phyloP scores from a whole-genome alignment of 1,284 basidiomycete genomes.

The Ustilago curta region DNA sequence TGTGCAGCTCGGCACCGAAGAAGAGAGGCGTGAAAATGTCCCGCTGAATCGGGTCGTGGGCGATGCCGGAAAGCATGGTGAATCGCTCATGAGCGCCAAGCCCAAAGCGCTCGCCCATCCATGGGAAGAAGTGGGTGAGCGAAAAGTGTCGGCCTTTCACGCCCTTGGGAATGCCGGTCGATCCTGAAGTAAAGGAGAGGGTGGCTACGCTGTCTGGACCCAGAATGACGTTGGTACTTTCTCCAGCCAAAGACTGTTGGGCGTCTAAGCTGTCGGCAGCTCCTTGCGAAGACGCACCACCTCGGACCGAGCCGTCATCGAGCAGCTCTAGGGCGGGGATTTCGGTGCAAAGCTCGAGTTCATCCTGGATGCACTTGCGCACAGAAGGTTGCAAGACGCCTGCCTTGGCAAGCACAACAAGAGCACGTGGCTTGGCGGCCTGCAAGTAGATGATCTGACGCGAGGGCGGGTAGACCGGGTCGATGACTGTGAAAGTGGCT shows the following conservation, averaged over 20 bases:
- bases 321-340: slow-evolving; percentile 89
- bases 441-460: slow-evolving; percentile 95
- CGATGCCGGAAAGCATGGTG: slow-evolving; percentile 99
- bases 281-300: slow-evolving; percentile 73
- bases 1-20: slow-evolving; percentile 93
- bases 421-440: slow-evolving; percentile 91
- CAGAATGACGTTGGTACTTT: slow-evolving; percentile 78
- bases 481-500: slow-evolving; percentile 97
- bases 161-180: slow-evolving; percentile 97
- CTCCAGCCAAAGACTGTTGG: slow-evolving; percentile 72
- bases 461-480: slow-evolving; percentile 95
- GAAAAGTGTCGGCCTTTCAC: slow-evolving; percentile 95
- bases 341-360: slow-evolving; percentile 87
- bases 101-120: slow-evolving; percentile 94
- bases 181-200: slow-evolving; percentile 95
- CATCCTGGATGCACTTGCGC: slow-evolving; percentile 83
- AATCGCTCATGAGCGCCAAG: slow-evolving; percentile 84
- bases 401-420: slow-evolving; percentile 91
- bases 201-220: slow-evolving; percentile 97
- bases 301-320: slow-evolving; percentile 73
- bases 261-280: slow-evolving; percentile 72
- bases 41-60: slow-evolving; percentile 98
- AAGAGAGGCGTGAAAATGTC: slow-evolving; percentile 99
- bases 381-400: slow-evolving; percentile 85
- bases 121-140: slow-evolving; percentile 99